Conservation (phyloP, 306 rosid genomes). For the Begonia masoniana region DNA sequence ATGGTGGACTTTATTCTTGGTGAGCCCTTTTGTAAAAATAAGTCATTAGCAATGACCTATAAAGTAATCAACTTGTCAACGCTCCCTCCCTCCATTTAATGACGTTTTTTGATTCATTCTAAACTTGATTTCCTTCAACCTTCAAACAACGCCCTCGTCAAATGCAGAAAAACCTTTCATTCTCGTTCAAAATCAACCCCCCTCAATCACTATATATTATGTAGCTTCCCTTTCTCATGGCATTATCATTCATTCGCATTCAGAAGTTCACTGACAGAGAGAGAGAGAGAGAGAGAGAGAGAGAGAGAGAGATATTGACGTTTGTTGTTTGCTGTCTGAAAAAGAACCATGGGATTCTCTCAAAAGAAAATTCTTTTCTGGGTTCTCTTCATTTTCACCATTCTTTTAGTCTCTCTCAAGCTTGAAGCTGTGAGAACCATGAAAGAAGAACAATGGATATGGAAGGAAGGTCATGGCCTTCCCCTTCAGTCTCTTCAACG, state of each 20-base stretch:
- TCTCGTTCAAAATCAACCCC: constrained; percentile 3
- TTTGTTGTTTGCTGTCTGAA: too few relatives aligned
- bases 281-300: not conserved
- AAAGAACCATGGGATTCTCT: constrained; percentile 9
- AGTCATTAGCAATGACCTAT: too few relatives aligned
- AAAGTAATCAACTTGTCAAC: too few relatives aligned
- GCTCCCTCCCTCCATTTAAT: too few relatives aligned
- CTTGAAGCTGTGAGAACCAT: constrained; percentile 30
- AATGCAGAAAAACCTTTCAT: not conserved
- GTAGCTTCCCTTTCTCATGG: not conserved
- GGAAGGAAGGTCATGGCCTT: constrained; percentile 16
- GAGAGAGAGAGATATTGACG: not conserved
- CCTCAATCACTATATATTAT: not conserved
- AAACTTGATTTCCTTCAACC: constrained; percentile 8
- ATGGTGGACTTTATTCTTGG: too few relatives aligned
- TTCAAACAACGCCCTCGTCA: constrained; percentile 26
- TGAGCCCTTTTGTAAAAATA: too few relatives aligned
- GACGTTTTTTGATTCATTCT: constrained; percentile 7
- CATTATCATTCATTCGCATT: not conserved
- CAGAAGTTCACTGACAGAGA: not conserved
- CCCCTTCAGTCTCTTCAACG: constrained; percentile 26
- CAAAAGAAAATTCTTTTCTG: constrained; percentile 14
- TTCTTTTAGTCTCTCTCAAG: constrained; percentile 17
- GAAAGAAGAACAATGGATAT: constrained; percentile 22
- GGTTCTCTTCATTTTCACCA: constrained; percentile 13